phyloP scores from a whole-genome alignment of 2,329 filamentous ascomycete species.

The Fusarium pseudonygamai region DNA sequence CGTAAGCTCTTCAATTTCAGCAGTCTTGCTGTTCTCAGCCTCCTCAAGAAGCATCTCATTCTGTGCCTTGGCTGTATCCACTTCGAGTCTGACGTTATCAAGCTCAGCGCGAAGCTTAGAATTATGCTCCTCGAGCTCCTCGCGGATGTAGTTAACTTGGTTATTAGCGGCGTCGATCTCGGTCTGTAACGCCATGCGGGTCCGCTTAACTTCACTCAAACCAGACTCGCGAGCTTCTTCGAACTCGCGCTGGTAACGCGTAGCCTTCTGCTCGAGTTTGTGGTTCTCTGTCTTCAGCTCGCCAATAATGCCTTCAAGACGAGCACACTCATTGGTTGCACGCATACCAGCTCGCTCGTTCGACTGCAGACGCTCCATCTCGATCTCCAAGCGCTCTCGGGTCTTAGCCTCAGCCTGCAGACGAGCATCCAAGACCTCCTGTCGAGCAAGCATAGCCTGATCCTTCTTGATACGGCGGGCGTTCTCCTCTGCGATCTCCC shows the following conservation, averaged over 20 bases:
- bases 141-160: constrained; percentile 83
- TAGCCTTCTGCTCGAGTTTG: constrained; percentile 74
- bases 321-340: constrained; percentile 69
- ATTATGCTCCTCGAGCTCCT: constrained; percentile 84
- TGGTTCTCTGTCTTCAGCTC: constrained; percentile 74
- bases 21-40: constrained; percentile 73
- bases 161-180: constrained; percentile 87
- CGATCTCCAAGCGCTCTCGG: constrained; percentile 71
- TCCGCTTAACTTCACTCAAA: constrained; percentile 82
- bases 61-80: constrained; percentile 81
- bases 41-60: constrained; percentile 88
- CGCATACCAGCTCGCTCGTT: constrained; percentile 73
- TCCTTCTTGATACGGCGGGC: constrained; percentile 81
- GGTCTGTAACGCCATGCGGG: constrained; percentile 78
- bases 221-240: constrained; percentile 84
- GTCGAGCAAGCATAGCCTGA: constrained; percentile 79
- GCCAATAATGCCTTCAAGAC: constrained; percentile 63
- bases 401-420: constrained; percentile 79
- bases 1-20: constrained; percentile 59
- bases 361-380: constrained; percentile 71
- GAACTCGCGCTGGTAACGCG: constrained; percentile 81
- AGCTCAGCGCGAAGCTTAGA: constrained; percentile 76
- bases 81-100: constrained; percentile 80
- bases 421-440: constrained; percentile 80
- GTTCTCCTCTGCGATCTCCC: constrained; percentile 85